Conservation (phyloP, 2,329 filamentous ascomycete species). For the Trichophyton equinum region DNA sequence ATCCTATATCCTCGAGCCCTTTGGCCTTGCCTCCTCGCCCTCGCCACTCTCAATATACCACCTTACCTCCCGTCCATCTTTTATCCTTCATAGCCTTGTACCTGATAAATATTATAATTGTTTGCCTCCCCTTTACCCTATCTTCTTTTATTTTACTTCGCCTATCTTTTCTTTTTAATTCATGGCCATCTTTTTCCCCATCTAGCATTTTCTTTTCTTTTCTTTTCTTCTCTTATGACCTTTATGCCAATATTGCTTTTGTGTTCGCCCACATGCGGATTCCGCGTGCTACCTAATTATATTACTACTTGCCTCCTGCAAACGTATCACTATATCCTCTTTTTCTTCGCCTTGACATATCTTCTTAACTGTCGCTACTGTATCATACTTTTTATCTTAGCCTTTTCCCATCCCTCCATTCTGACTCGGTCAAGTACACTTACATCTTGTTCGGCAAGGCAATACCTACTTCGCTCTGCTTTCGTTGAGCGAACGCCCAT, state of each 20-base stretch:
- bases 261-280: neutral
- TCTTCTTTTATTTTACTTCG: neutral
- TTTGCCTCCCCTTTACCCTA: neutral
- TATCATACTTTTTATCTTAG: neutral
- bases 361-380: neutral
- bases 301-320: neutral
- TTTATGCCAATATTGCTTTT: neutral
- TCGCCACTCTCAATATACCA: neutral
- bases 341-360: neutral
- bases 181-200: neutral
- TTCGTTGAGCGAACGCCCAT: neutral
- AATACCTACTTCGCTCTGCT: neutral
- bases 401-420: slow-evolving; percentile 9
- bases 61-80: neutral
- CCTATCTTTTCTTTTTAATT: neutral
- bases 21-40: neutral
- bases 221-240: slow-evolving; percentile 1
- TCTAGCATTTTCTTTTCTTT: neutral
- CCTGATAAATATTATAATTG: slow-evolving; percentile 6
- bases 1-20: neutral
- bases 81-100: neutral
- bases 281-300: neutral
- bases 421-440: neutral
- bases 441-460: slow-evolving; percentile 5
- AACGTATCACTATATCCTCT: neutral